A percentile compares a stretch with the other conserved stretches of the same genome.
phyloP scores from a whole-genome alignment of 2,329 filamentous ascomycete species.

The Hymenotorrendiella dingleyae region DNA sequence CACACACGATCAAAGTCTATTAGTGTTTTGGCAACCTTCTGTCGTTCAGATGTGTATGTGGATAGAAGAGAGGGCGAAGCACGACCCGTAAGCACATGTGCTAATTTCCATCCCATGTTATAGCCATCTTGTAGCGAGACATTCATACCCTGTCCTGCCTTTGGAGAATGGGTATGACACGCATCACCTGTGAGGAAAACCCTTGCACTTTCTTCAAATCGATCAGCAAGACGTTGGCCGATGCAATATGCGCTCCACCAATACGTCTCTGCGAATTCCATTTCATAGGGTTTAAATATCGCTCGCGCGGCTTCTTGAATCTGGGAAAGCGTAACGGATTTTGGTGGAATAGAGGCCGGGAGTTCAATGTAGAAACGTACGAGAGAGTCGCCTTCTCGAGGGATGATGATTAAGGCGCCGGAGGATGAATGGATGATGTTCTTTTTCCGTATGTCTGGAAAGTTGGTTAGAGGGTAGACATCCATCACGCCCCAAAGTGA shows the following conservation, averaged over 20 bases:
- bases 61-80: slow-evolving; percentile 39
- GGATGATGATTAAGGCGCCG: slow-evolving; percentile 56
- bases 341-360: slow-evolving; percentile 44
- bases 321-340: slow-evolving; percentile 45
- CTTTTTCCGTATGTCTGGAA: slow-evolving; percentile 57
- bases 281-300: slow-evolving; percentile 21
- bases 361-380: slow-evolving; percentile 54
- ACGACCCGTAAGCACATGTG: slow-evolving; percentile 40
- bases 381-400: slow-evolving; percentile 55
- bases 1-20: slow-evolving; percentile 55
- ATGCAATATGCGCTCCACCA: slow-evolving; percentile 57
- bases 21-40: slow-evolving; percentile 48
- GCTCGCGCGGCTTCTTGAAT: slow-evolving; percentile 45
- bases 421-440: slow-evolving; percentile 46
- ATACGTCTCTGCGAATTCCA: slow-evolving; percentile 18
- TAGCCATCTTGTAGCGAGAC: slow-evolving; percentile 54
- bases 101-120: slow-evolving; percentile 57
- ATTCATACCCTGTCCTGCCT: slow-evolving; percentile 57
- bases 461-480: slow-evolving; percentile 48
- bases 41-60: slow-evolving; percentile 48
- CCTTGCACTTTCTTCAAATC: slow-evolving; percentile 48
- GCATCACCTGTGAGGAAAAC: slow-evolving; percentile 52
- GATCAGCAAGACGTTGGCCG: slow-evolving; percentile 52
- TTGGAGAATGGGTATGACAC: slow-evolving; percentile 56
- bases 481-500: slow-evolving; percentile 56